Percentiles rank a stretch among this genome's conserved stretches.
Evolutionary conservation across 371 early-diverging fungal species (phyloP).

Genomic region (Mucor sp.): DNA sequence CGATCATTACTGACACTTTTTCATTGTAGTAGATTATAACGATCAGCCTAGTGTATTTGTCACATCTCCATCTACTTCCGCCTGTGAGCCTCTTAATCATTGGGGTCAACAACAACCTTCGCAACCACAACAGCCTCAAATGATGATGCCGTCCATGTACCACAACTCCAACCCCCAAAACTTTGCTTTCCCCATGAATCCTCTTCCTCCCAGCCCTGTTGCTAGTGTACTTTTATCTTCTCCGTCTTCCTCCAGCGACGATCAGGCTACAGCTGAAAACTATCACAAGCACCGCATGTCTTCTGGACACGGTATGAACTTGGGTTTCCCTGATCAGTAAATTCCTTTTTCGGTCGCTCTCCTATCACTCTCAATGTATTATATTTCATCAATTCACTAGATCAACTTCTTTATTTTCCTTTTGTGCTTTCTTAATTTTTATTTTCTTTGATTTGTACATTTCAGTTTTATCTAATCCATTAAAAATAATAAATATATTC

Average conservation of each 20-base stretch:
- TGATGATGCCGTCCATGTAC: slow-evolving; percentile 10
- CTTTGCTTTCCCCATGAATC: not conserved
- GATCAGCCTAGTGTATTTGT: slow-evolving; percentile 17
- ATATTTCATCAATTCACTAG: not conserved
- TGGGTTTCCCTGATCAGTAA: not conserved
- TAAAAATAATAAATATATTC: not conserved
- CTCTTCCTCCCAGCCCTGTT: slow-evolving; percentile 15
- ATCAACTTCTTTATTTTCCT: not conserved
- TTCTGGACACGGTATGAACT: not conserved
- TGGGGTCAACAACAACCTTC: not conserved
- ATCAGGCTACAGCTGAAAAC: not conserved
- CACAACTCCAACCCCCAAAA: not conserved
- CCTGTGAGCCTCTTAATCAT: slow-evolving; percentile 1
- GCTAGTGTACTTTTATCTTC: slow-evolving; percentile 9
- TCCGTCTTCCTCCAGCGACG: not conserved
- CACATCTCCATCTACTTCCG: slow-evolving; percentile 12
- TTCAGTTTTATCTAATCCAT: not conserved
- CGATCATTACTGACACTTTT: not conserved
- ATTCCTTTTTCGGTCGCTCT: too few species aligned
- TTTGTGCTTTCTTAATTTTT: not conserved
- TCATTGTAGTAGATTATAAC: not conserved
- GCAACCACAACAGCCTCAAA: slow-evolving; percentile 2
- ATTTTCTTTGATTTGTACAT: not conserved
- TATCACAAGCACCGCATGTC: not conserved
- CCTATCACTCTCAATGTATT: not conserved